Evolutionary conservation across 441 rosid species (phyloP).

Genomic region (Geranium incanum): DNA sequence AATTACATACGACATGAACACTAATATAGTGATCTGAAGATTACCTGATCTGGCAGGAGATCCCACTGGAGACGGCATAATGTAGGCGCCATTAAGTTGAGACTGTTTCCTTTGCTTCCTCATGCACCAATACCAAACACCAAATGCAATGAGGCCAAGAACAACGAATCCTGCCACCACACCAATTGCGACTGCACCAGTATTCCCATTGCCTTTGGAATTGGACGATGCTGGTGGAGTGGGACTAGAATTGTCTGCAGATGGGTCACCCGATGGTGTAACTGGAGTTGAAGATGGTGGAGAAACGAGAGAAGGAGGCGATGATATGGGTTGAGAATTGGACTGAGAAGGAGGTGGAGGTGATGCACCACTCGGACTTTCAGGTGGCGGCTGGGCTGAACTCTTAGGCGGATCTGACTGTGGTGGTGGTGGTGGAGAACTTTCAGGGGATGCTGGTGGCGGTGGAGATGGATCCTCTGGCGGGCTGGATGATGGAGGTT

Average conservation of each 20-base stretch:
- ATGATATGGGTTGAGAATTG: constrained; percentile 29
- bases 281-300: constrained; percentile 28
- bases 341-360: constrained; percentile 40
- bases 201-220: constrained; percentile 34
- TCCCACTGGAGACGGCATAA: constrained; percentile 52
- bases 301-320: constrained; percentile 40
- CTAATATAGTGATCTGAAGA: constrained; percentile 3
- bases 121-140: constrained; percentile 47
- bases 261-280: constrained; percentile 39
- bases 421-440: constrained; percentile 30
- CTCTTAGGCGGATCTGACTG: constrained; percentile 17
- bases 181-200: constrained; percentile 43
- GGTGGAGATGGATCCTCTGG: constrained; percentile 31
- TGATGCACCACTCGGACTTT: constrained; percentile 24
- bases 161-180: constrained; percentile 42
- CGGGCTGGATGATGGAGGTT: constrained; percentile 34
- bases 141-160: constrained; percentile 48
- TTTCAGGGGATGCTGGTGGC: constrained; percentile 14
- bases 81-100: constrained; percentile 42
- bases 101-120: constrained; percentile 35
- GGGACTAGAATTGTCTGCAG: constrained; percentile 26
- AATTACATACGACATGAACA: constrained; percentile 8
- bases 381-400: constrained; percentile 30
- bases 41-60: constrained; percentile 65
- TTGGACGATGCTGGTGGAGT: constrained; percentile 27